Evolutionary conservation across 805 yeast genomes (phyloP), one percentile per base, ranked within the genome.

Genomic region (Priceomyces haplophilus): DNA sequence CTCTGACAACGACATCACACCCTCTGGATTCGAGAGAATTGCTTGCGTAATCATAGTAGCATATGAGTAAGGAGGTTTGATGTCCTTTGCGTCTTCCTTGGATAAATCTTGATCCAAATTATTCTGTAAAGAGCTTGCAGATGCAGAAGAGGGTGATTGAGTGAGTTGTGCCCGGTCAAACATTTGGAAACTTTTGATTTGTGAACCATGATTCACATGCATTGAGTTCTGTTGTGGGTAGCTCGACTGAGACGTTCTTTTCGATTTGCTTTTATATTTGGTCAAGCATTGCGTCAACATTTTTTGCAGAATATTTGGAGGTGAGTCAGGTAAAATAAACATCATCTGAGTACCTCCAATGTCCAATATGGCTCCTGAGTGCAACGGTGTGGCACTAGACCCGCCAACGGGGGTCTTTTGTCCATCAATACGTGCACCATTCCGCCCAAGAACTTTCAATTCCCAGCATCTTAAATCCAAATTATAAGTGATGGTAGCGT

Each of bases 11-110:
- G 97, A 86, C 73, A 91, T 75, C 34, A 87, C 88, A 34, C 95
- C 96, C 46, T 90, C 96, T 1, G 78, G 76, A 42, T 88, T 86
- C 6, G 96, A 87, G 51, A 93, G 67, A 19, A 93, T 93, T 0
- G 98, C 97, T 61, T 93, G 97, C 3, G 99, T 89, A 52, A 93
- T 93, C 97, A 93, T 90, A 1, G 97, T 91, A 0, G 99, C 98
- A 60, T 93, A 93, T 13, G 95, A 85, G 61, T 85, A 93, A 2
- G 98, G 98, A 3, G 99, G 99, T 64, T 93, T 93, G 52, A 90
- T 82, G 59, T 91, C 95, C 56, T 84, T 87, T 40, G 95, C 82
- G 48, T 89, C 97, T 60, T 91, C 98, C 47, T 76, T 76, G n/a
- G 95, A 83, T 50, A 90, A 73, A 62, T 85, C 93, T 54, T 78